phyloP scores from a whole-genome alignment of 2,329 filamentous ascomycete species.

The Sclerotinia borealis region DNA sequence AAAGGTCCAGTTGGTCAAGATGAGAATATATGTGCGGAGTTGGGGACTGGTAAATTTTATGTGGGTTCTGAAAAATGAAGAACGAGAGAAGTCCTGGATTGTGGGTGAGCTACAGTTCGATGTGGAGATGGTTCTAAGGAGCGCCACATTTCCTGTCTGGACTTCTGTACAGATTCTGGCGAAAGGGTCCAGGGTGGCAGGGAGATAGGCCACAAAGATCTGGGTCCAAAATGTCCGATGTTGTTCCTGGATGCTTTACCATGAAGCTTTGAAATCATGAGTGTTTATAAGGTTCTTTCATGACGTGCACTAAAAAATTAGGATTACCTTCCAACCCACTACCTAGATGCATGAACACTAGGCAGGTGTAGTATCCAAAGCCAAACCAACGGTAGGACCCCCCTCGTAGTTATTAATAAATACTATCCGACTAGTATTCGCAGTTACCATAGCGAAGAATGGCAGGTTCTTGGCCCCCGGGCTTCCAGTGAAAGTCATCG shows the following conservation, averaged over 20 bases:
- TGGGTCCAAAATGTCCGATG: neutral
- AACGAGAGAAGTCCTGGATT: neutral
- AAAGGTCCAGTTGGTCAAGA: neutral
- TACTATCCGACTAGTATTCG: neutral
- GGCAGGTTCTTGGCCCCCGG: neutral
- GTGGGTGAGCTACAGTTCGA: neutral
- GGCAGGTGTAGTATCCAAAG: neutral
- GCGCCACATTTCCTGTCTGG: neutral
- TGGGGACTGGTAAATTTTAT: neutral
- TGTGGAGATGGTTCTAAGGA: neutral
- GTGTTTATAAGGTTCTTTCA: neutral
- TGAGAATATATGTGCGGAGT: neutral
- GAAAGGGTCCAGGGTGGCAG: neutral
- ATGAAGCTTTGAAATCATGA: neutral
- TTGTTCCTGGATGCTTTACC: neutral
- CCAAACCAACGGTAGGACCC: neutral
- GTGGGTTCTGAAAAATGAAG: neutral
- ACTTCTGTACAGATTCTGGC: neutral
- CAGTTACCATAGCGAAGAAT: neutral
- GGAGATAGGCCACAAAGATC: neutral
- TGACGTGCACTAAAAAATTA: neutral
- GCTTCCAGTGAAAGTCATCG: neutral
- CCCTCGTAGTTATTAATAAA: neutral
- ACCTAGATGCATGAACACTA: neutral
- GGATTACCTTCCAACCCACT: neutral